phyloP scores from a whole-genome alignment of 768 basidiomycete genomes.

The Phanerochaete carnosa region DNA sequence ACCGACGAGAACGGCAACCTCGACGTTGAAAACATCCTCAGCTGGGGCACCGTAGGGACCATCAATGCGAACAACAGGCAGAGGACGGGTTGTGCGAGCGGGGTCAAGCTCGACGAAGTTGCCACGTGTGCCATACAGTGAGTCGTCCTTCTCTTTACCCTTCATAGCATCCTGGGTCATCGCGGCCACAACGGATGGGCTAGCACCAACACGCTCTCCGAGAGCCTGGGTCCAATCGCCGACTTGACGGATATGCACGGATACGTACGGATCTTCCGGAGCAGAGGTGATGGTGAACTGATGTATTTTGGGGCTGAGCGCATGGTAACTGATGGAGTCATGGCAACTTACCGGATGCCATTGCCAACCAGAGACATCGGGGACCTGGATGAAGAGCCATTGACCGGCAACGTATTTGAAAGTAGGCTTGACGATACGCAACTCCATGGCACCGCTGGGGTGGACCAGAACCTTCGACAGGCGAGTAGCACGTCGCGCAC shows the following conservation, averaged over 20 bases:
- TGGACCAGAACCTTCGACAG: constrained; percentile 87
- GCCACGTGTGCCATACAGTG: constrained; percentile 51
- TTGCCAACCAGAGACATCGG: constrained; percentile 78
- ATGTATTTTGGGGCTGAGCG: background rate
- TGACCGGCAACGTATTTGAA: constrained; percentile 91
- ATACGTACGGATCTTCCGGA: constrained; percentile 91
- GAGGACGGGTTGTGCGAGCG: constrained; percentile 39
- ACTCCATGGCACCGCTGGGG: constrained; percentile 90
- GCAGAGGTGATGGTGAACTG: constrained; percentile 95
- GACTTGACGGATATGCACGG: constrained; percentile 90
- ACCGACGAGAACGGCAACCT: constrained; percentile 89
- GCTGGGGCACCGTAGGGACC: constrained; percentile 94
- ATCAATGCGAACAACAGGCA: constrained; percentile 77
- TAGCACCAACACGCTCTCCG: constrained; percentile 82
- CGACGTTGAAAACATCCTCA: constrained; percentile 82
- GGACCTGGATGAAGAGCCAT: constrained; percentile 89
- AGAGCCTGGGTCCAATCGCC: constrained; percentile 85
- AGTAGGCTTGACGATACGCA: constrained; percentile 87
- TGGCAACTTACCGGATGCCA: constrained; percentile 85
- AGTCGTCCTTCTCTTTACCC: constrained; percentile 62
- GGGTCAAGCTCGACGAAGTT: constrained; percentile 80
- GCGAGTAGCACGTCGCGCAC: constrained; percentile 72
- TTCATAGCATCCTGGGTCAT: constrained; percentile 81
- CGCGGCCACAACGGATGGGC: constrained; percentile 69
- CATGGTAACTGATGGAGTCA: background rate